phyloP scores from a whole-genome alignment of 768 basidiomycete species.

The Tephrocybe sp. region DNA sequence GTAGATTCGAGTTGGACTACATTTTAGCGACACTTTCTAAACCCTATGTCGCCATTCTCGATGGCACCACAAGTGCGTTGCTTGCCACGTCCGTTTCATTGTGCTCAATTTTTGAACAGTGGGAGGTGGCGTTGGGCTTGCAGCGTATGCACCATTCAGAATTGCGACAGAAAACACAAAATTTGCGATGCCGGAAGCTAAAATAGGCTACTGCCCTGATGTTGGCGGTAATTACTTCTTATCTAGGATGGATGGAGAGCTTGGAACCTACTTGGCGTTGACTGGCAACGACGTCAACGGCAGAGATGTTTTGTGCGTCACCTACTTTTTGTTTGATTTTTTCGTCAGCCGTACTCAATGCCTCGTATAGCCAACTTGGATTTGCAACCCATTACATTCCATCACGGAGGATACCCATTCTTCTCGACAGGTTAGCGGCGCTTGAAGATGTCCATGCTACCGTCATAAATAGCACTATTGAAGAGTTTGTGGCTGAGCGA shows the following conservation, averaged over 20 bases:
- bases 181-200: slow-evolving; percentile 97
- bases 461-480: slow-evolving; percentile 54
- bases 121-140: slow-evolving; percentile 94
- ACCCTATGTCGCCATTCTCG: slow-evolving; percentile 88
- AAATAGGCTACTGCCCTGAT: slow-evolving; percentile 88
- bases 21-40: slow-evolving; percentile 68
- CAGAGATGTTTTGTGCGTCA: slow-evolving; percentile 79
- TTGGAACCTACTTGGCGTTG: slow-evolving; percentile 92
- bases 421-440: slow-evolving; percentile 65
- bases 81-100: slow-evolving; percentile 6
- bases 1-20: slow-evolving; percentile 80
- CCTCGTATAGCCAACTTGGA: slow-evolving; percentile 69
- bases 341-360: slow-evolving; percentile 1
- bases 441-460: slow-evolving; percentile 43
- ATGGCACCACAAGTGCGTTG: slow-evolving; percentile 85
- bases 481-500: slow-evolving; percentile 72
- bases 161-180: slow-evolving; percentile 90
- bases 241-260: slow-evolving; percentile 82
- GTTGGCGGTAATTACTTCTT: slow-evolving; percentile 92
- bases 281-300: slow-evolving; percentile 74
- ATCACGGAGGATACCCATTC: slow-evolving; percentile 65
- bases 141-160: slow-evolving; percentile 81
- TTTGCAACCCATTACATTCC: slow-evolving; percentile 93
- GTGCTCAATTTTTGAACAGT: slow-evolving; percentile 44
- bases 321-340: not conserved